phyloP scores from a whole-genome alignment of 108 stramenopile species.

The Chaetoceros muelleri region DNA sequence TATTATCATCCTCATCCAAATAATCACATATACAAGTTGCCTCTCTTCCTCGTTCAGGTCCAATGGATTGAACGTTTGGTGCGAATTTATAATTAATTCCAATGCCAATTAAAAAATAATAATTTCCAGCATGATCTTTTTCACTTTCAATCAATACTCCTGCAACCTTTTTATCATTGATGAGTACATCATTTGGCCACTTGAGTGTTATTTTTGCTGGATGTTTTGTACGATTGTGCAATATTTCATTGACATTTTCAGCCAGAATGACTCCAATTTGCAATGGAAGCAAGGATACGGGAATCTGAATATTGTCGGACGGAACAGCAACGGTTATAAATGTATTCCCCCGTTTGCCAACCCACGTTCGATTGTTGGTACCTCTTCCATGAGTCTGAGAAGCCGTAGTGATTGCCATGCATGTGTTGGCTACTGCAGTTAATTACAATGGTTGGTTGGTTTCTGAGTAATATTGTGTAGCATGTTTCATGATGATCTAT shows the following conservation, averaged over 20 bases:
- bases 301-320: slow-evolving; percentile 11
- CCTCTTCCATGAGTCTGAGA: slow-evolving; percentile 44
- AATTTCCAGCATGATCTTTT: slow-evolving; percentile 17
- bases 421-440: too few species aligned
- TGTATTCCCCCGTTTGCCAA: slow-evolving; percentile 33
- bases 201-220: slow-evolving; percentile 57
- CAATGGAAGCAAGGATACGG: slow-evolving; percentile 37
- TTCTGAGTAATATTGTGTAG: too few species aligned
- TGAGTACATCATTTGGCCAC: slow-evolving; percentile 93
- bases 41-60: slow-evolving; percentile 42
- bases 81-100: slow-evolving; percentile 85
- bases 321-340: slow-evolving; percentile 46
- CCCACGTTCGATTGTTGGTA: slow-evolving; percentile 41
- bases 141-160: slow-evolving; percentile 65
- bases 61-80: slow-evolving; percentile 47
- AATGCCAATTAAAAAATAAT: slow-evolving; percentile 86
- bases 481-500: too few species aligned
- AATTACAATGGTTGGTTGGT: too few species aligned
- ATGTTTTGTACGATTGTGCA: not conserved
- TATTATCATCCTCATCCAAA: slow-evolving; percentile 1
- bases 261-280: slow-evolving; percentile 40
- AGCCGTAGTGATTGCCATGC: slow-evolving; percentile 29
- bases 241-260: slow-evolving; percentile 6
- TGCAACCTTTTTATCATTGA: slow-evolving; percentile 46
- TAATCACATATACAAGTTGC: slow-evolving; percentile 53